Evolutionary conservation across 345 rosid genomes (phyloP).

Genomic region (Dipteronia sinensis): DNA sequence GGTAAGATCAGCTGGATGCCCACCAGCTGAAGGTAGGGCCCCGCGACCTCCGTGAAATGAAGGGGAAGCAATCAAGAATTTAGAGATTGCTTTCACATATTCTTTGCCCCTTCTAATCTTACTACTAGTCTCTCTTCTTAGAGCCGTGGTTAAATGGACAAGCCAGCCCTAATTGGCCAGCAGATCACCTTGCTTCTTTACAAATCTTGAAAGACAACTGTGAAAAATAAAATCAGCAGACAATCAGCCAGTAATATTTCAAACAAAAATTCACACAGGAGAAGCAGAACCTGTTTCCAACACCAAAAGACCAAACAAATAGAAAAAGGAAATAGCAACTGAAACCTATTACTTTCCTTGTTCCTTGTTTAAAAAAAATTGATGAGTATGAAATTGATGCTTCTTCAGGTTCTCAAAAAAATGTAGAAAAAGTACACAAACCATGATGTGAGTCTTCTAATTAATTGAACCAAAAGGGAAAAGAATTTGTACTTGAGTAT

Average conservation of each 20-base stretch:
- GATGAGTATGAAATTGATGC: not conserved
- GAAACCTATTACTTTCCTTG: not conserved
- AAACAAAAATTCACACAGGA: not conserved
- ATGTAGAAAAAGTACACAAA: not conserved
- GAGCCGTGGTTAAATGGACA: conserved; percentile 37
- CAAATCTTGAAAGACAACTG: conserved; percentile 22
- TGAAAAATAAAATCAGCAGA: not conserved
- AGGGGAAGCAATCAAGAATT: conserved; percentile 46
- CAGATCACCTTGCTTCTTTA: conserved; percentile 13
- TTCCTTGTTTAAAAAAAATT: not conserved
- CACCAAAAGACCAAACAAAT: not conserved
- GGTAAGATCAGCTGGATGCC: conserved; percentile 49
- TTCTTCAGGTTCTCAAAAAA: not conserved
- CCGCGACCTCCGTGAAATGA: conserved; percentile 49
- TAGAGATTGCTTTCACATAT: conserved; percentile 29
- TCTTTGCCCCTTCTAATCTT: conserved; percentile 32
- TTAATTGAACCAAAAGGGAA: not conserved
- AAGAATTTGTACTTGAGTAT: not conserved
- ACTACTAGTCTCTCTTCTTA: conserved; percentile 26
- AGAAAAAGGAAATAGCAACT: not conserved
- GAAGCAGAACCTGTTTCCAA: not conserved
- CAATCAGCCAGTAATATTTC: not conserved
- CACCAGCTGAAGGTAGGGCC: conserved; percentile 48
- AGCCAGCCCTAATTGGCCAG: conserved; percentile 46
- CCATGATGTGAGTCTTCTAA: not conserved